Conservation (phyloP, 352 stramenopile genomes). For the Plasmopara viticola region DNA sequence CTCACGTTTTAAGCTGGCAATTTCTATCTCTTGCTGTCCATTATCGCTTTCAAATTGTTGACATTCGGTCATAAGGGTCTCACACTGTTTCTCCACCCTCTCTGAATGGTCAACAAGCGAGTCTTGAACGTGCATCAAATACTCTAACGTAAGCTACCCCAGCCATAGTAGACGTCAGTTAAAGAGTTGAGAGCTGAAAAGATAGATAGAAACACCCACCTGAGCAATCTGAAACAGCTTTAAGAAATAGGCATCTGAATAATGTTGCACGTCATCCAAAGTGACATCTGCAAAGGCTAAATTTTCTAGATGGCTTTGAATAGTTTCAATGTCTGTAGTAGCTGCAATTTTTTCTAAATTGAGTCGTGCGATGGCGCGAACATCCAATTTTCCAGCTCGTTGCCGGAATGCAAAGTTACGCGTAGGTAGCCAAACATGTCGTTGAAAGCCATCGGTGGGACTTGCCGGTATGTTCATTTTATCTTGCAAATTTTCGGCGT, state of each 20-base stretch:
- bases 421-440: conserved; percentile 62
- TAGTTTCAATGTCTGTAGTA: conserved; percentile 69
- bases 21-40: conserved; percentile 47
- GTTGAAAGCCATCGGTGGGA: conserved; percentile 10
- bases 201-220: conserved; percentile 17
- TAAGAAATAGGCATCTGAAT: conserved; percentile 80
- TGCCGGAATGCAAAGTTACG: conserved; percentile 74
- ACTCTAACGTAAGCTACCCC: conserved; percentile 68
- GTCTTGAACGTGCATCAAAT: conserved; percentile 79
- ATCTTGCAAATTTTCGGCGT: conserved; percentile 9
- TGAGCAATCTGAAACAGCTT: conserved; percentile 84
- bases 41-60: conserved; percentile 61
- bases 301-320: conserved; percentile 76
- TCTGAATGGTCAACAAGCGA: conserved; percentile 65
- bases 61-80: conserved; percentile 50
- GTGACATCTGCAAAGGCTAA: conserved; percentile 77
- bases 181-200: neutral
- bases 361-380: conserved; percentile 54
- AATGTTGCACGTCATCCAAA: conserved; percentile 76
- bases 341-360: conserved; percentile 67
- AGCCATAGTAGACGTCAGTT: conserved; percentile 1
- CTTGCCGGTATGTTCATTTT: conserved; percentile 14
- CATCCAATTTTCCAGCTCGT: conserved; percentile 69
- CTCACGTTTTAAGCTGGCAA: conserved; percentile 61
- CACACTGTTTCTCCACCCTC: conserved; percentile 61